Conservation (phyloP, 2,329 filamentous ascomycete species). For the Exophiala spinifera region DNA sequence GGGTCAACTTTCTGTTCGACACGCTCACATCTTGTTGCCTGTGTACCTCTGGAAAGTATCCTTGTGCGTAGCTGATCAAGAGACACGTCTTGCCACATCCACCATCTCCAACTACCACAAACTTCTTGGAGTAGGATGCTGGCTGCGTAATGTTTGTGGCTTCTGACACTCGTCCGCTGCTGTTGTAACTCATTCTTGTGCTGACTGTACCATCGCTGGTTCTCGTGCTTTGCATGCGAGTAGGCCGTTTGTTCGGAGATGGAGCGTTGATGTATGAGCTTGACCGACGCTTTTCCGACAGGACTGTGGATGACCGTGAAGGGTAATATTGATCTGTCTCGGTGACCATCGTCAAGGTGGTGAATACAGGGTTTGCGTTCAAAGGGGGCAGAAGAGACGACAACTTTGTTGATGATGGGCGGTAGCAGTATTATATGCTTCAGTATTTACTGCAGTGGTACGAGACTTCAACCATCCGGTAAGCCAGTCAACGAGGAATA, state of each 20-base stretch:
- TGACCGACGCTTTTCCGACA: slow-evolving; percentile 27
- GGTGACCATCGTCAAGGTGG: slow-evolving; percentile 15
- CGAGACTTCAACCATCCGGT: not conserved
- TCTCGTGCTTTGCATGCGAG: slow-evolving; percentile 54
- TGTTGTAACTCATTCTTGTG: slow-evolving; percentile 70
- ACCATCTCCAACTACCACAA: slow-evolving; percentile 96
- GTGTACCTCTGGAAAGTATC: slow-evolving; percentile 94
- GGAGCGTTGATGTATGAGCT: slow-evolving; percentile 24
- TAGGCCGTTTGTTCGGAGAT: slow-evolving; percentile 45
- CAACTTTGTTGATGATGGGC: slow-evolving; percentile 5
- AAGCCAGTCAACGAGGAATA: slow-evolving; percentile 5
- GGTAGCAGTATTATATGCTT: slow-evolving; percentile 20
- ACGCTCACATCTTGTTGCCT: not conserved
- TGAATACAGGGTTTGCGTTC: not conserved
- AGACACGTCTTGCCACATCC: slow-evolving; percentile 98
- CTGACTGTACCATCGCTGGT: slow-evolving; percentile 88
- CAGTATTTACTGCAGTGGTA: slow-evolving; percentile 6
- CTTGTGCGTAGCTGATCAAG: slow-evolving; percentile 97
- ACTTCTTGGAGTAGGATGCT: slow-evolving; percentile 96
- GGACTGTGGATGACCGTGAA: slow-evolving; percentile 23
- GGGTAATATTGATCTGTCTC: slow-evolving; percentile 15
- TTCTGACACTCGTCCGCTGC: slow-evolving; percentile 69
- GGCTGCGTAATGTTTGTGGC: slow-evolving; percentile 85
- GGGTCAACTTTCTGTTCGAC: not conserved
- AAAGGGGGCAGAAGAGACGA: not conserved